A percentile compares a stretch with the other conserved stretches of the same genome.
Evolutionary conservation across 176 grass and related monocot species (phyloP).

Genomic region (Oryza glumipatula): DNA sequence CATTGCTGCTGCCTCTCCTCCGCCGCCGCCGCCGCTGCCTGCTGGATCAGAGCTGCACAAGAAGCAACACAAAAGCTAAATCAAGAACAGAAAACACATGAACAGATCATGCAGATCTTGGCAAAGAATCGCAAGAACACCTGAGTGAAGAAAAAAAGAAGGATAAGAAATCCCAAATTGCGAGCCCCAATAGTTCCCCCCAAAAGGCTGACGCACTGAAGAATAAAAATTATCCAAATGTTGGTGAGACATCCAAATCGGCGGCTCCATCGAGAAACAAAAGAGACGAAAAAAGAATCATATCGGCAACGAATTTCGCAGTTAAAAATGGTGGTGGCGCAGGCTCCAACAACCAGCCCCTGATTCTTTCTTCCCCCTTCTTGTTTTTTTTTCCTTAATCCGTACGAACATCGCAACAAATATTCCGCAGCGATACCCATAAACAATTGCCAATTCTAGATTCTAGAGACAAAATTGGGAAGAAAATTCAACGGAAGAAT

Average conservation of each 20-base stretch:
- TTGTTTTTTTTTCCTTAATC: background rate
- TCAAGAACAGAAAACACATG: background rate
- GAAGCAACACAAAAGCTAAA: background rate
- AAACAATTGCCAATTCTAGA: conserved; percentile 1
- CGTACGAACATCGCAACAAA: conserved; percentile 37
- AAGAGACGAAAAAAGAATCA: conserved; percentile 4
- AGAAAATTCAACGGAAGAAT: background rate
- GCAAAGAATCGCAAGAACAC: background rate
- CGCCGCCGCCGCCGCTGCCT: background rate
- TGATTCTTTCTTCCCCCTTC: conserved; percentile 8
- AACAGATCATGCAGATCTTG: conserved; percentile 16
- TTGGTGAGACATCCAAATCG: conserved; percentile 48
- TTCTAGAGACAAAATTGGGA: background rate
- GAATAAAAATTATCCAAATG: background rate
- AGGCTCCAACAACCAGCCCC: conserved; percentile 34
- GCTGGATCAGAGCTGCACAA: conserved; percentile 35
- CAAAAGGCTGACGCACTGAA: background rate
- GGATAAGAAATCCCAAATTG: background rate
- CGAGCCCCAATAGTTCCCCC: background rate
- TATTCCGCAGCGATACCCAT: conserved; percentile 15
- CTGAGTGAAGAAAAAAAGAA: background rate
- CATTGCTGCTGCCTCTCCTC: conserved; percentile 31
- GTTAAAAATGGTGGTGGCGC: conserved; percentile 37
- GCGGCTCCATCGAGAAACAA: conserved; percentile 33
- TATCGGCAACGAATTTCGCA: conserved; percentile 36